Conservation (phyloP, 805 yeast species). For the Jamesozyma spencerorum region DNA sequence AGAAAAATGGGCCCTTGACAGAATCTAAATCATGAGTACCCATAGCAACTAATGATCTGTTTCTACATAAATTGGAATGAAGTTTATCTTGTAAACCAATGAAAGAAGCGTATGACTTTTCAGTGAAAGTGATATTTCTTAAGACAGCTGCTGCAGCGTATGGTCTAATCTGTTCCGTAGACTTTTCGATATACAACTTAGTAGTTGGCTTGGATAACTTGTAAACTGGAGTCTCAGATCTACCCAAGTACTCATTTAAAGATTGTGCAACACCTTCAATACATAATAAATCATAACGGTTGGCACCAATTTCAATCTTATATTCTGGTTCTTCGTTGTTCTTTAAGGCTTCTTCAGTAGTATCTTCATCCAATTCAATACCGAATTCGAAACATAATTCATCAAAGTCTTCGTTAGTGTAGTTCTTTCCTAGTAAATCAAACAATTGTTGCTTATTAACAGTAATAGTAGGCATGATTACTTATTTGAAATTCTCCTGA, state of each 20-base stretch:
- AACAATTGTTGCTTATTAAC: constrained; percentile 92
- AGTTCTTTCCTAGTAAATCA: constrained; percentile 59
- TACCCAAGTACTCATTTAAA: constrained; percentile 80
- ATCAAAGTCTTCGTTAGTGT: constrained; percentile 86
- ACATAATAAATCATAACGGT: constrained; percentile 96
- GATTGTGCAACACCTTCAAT: constrained; percentile 97
- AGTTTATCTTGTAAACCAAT: constrained; percentile 93
- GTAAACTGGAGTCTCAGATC: constrained; percentile 54
- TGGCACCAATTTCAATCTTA: constrained; percentile 95
- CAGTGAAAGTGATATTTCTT: constrained; percentile 72
- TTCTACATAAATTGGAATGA: constrained; percentile 91
- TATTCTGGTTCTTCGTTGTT: constrained; percentile 70
- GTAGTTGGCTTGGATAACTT: constrained; percentile 55
- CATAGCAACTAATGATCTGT: constrained; percentile 94
- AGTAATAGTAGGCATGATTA: constrained; percentile 84
- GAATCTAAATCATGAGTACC: constrained; percentile 94
- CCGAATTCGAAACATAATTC: constrained; percentile 97
- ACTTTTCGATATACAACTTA: constrained; percentile 62
- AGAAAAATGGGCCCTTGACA: constrained; percentile 72
- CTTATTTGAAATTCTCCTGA: background rate
- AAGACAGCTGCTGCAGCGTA: constrained; percentile 93
- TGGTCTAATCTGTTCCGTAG: constrained; percentile 72
- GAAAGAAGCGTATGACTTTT: constrained; percentile 85
- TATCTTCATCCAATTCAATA: constrained; percentile 94
- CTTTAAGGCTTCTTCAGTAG: constrained; percentile 50